Evolutionary conservation across 2,329 filamentous ascomycete species (phyloP).

Genomic region (Talaromyces sp.): DNA sequence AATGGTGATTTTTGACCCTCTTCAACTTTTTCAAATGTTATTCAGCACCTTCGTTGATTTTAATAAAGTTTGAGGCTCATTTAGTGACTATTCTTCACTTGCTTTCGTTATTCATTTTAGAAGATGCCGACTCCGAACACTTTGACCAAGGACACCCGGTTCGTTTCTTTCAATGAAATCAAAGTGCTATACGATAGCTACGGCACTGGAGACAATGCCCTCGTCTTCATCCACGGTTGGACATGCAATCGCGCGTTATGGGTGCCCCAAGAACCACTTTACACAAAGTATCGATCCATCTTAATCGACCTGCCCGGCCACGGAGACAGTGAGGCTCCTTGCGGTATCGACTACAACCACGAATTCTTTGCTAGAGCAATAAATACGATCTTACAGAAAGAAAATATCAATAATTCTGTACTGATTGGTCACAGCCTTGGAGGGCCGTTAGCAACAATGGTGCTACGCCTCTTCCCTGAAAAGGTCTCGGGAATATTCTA

Average conservation of each 20-base stretch:
- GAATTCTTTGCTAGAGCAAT: neutral
- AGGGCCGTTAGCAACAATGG: neutral
- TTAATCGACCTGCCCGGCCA: neutral
- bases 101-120: neutral
- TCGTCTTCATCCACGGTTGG: neutral
- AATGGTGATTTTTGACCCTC: too few species aligned
- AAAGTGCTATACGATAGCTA: neutral
- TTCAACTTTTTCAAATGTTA: neutral
- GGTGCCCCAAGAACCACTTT: neutral
- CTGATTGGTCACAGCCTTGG: neutral
- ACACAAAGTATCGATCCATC: slow-evolving; percentile 1
- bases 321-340: neutral
- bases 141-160: neutral
- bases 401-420: neutral
- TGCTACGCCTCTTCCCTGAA: neutral
- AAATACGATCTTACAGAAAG: neutral
- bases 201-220: neutral
- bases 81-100: neutral
- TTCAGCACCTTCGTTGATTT: too few species aligned
- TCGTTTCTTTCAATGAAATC: neutral
- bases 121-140: neutral
- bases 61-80: too few species aligned
- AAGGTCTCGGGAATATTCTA: neutral
- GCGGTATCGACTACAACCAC: neutral
- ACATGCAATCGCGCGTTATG: neutral